phyloP scores from a whole-genome alignment of 2,329 filamentous ascomycete genomes.

The Alternaria viburni region DNA sequence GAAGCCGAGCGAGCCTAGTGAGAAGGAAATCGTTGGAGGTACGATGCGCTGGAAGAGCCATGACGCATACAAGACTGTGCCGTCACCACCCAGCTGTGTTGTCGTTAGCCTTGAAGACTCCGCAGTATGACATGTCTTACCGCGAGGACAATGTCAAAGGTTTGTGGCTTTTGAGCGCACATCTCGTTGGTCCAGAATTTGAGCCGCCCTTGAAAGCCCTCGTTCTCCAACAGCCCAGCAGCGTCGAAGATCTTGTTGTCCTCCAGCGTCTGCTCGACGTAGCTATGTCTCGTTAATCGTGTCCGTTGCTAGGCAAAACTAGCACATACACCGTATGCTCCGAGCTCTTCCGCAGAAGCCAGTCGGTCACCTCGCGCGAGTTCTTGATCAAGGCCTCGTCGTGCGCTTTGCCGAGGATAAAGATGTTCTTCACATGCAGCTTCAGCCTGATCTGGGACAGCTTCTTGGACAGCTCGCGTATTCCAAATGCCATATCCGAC shows the following conservation, averaged over 20 bases:
- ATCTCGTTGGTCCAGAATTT: constrained; percentile 85
- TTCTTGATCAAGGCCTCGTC: constrained; percentile 80
- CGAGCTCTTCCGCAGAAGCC: constrained; percentile 77
- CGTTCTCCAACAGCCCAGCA: constrained; percentile 69
- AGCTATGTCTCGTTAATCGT: constrained; percentile 40
- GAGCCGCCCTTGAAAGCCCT: constrained; percentile 64
- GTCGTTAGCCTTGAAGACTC: constrained; percentile 3
- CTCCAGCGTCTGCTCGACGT: constrained; percentile 78
- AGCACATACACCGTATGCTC: constrained; percentile 72
- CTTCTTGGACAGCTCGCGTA: constrained; percentile 85
- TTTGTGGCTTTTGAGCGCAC: constrained; percentile 78
- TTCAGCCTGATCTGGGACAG: constrained; percentile 83
- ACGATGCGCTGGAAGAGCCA: constrained; percentile 97
- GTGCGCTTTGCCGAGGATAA: constrained; percentile 90
- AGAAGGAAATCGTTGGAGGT: constrained; percentile 89
- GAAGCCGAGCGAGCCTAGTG: constrained; percentile 90
- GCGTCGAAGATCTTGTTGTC: constrained; percentile 76
- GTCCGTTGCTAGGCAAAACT: constrained; percentile 7
- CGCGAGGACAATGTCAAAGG: constrained; percentile 92
- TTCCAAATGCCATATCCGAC: constrained; percentile 96
- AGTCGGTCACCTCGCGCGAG: constrained; percentile 77
- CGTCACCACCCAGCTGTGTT: constrained; percentile 78
- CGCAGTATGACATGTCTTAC: constrained; percentile 40
- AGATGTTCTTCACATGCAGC: constrained; percentile 81
- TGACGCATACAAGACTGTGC: constrained; percentile 94